phyloP scores from a whole-genome alignment of 257 asterid genomes.

The Solanum pimpinellifolium region DNA sequence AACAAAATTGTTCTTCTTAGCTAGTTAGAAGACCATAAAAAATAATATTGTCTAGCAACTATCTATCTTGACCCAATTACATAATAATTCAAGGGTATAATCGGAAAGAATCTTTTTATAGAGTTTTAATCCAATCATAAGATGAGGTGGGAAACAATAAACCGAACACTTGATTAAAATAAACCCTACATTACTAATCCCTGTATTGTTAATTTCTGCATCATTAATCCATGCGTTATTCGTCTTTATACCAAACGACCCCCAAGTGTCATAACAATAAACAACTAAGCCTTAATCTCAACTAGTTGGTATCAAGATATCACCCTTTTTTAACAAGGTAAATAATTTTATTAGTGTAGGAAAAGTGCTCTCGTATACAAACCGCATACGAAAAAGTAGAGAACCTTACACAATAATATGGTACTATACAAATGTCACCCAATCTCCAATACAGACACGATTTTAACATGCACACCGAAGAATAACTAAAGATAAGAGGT shows the following conservation, averaged over 20 bases:
- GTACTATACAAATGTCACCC: neutral
- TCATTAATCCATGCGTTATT: neutral
- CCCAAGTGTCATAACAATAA: neutral
- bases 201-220: neutral
- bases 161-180: neutral
- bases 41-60: too few relatives aligned
- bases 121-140: neutral
- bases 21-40: neutral
- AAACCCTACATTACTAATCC: neutral
- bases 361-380: neutral
- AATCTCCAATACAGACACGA: neutral
- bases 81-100: too few relatives aligned
- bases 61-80: neutral
- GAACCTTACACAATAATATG: neutral
- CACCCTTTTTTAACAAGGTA: neutral
- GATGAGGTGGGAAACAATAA: neutral
- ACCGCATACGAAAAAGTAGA: neutral
- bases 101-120: neutral
- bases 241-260: neutral
- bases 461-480: neutral
- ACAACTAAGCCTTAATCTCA: neutral
- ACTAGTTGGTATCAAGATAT: neutral
- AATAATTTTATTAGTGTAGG: neutral
- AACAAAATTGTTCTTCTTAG: neutral
- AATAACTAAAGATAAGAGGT: neutral